Evolutionary conservation across 2,329 filamentous ascomycete genomes (phyloP), one percentile per base, ranked within the genome.

Genomic region (Colletotrichum sp.): DNA sequence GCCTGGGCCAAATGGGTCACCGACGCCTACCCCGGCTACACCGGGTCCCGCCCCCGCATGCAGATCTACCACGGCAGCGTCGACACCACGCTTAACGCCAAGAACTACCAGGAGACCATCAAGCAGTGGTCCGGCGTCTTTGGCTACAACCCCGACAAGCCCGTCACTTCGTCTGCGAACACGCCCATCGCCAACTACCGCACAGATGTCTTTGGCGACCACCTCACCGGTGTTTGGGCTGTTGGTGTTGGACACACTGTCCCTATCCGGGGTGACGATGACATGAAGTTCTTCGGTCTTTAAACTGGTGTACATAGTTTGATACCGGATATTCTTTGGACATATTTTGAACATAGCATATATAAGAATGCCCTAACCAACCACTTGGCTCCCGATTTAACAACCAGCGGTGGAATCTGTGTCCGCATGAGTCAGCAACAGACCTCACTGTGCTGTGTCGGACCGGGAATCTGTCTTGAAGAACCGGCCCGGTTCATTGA

Each of bases 11-110:
- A 86, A 68, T 79, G 84, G 30, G 85, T 85, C 1, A 78, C 81
- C 67, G 81, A 84, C 16, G 90, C 90, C 85, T 90, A 90, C 79
- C 88, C 89, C 0, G 86, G 86, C 38, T 92, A 83, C 72, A 75
- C 73, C 12, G 90, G 90, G 0, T 77, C 86, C 2, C 83, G 90
- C 4, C 90, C 91, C 0, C 87, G 85, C 73, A 90, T 93, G 87
- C 90, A 92, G 81, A 87, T 92, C 77, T 92, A 89, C 84, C 90
- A 92, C 78, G 90, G 90, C 52, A 87, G 86, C 28, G 82, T 80
- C 5, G 91, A 92, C 79, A 80, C 82, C 4, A 89, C 87, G 0
- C 82, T 92, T 7, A 83, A 85, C 26, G 88, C 87, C 1, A 85
- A 87, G 77, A 92, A 92, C 81, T 91, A 91, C 79, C 81, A 90